These are phyloP conservation scores for Aspergillus sp. DNA, from an alignment of 2,329 filamentous ascomycete genomes.

Conservation along the genomic window DNA sequence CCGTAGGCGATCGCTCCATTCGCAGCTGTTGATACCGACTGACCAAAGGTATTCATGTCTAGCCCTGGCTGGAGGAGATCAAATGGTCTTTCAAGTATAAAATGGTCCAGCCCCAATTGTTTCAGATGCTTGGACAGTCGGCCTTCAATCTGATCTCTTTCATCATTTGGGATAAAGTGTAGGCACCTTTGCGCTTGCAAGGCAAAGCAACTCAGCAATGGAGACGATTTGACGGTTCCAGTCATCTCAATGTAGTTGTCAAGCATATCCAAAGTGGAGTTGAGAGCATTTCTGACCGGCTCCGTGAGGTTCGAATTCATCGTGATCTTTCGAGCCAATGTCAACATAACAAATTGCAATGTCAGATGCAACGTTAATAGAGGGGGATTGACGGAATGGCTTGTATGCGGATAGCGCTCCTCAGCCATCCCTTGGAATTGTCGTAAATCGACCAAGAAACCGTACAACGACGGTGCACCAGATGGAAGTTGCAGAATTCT, in stretches of 20 bases:
- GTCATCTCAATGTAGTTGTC: conserved; percentile 9
- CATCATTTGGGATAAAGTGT: no score
- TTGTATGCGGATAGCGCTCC: no score
- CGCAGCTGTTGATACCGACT: background rate
- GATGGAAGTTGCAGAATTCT: background rate
- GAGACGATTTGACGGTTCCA: conserved; percentile 4
- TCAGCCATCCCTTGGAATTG: conserved; percentile 1
- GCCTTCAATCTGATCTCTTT: no score
- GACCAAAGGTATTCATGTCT: background rate
- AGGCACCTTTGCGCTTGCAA: conserved; percentile 8
- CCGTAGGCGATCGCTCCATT: background rate
- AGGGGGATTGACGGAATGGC: conserved; percentile 4
- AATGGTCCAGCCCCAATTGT: no score
- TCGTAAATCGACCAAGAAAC: conserved; percentile 1
- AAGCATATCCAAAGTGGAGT: conserved; percentile 4
- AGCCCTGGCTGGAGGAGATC: background rate
- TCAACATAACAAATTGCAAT: conserved; percentile 6
- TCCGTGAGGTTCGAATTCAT: background rate
- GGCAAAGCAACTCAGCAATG: conserved; percentile 10
- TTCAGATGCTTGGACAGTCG: no score
- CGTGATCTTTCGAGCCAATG: conserved; percentile 2
- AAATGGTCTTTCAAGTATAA: no score
- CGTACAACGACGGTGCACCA: background rate
- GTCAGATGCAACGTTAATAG: conserved; percentile 11
- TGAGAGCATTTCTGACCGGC: background rate